Conservation (phyloP, 2,329 filamentous ascomycete species). For the Whalleya microplaca region DNA sequence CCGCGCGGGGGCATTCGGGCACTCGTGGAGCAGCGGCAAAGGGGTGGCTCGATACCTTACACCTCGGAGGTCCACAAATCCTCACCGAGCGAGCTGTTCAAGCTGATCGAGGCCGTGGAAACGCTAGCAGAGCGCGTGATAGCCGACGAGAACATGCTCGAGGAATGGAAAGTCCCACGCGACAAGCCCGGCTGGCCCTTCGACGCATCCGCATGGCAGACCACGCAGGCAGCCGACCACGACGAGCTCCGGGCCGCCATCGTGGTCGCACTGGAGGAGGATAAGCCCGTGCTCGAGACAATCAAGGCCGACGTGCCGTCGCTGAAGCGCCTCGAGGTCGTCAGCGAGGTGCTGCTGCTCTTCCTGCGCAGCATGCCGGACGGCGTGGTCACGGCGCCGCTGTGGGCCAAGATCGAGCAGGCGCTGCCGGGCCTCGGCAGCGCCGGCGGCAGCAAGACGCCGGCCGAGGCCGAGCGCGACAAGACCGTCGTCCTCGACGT, state of each 20-base stretch:
- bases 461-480: slow-evolving; percentile 43
- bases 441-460: slow-evolving; percentile 30
- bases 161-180: slow-evolving; percentile 54
- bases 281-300: slow-evolving; percentile 60
- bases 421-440: slow-evolving; percentile 51
- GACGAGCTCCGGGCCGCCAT: slow-evolving; percentile 41
- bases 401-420: slow-evolving; percentile 73
- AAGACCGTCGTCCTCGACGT: slow-evolving; percentile 70
- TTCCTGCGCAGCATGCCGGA: slow-evolving; percentile 79
- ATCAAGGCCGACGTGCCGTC: slow-evolving; percentile 67
- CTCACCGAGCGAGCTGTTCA: slow-evolving; percentile 86
- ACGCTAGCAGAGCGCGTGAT: slow-evolving; percentile 58
- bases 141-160: slow-evolving; percentile 66
- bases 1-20: slow-evolving; percentile 76
- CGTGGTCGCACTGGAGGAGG: slow-evolving; percentile 74
- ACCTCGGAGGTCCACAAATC: slow-evolving; percentile 70
- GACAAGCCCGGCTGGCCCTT: slow-evolving; percentile 65
- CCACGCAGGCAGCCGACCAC: slow-evolving; percentile 29
- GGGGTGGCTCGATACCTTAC: slow-evolving; percentile 54
- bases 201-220: slow-evolving; percentile 37
- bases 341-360: slow-evolving; percentile 71
- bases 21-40: slow-evolving; percentile 42
- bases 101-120: slow-evolving; percentile 79
- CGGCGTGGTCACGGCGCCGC: slow-evolving; percentile 70
- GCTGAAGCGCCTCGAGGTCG: slow-evolving; percentile 72